Conservation (phyloP, 179 eudicot species). For the Patellifolia procumbens region DNA sequence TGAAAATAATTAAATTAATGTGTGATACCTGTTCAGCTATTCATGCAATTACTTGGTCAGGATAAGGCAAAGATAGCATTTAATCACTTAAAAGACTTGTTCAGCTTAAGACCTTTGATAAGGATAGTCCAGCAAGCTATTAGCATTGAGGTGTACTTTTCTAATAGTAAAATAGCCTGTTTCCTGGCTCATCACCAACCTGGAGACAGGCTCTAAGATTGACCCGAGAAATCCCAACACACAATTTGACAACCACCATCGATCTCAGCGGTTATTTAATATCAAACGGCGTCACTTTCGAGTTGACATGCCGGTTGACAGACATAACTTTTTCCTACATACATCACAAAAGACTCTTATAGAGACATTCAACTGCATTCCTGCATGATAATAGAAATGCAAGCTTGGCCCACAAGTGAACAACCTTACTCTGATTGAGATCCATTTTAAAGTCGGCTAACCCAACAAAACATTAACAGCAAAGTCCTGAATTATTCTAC, state of each 20-base stretch:
- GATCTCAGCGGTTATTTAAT: too few species aligned
- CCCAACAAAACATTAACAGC: background rate
- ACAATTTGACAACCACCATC: background rate
- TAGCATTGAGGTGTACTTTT: constrained; percentile 6
- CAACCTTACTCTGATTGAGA: background rate
- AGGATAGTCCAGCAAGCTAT: background rate
- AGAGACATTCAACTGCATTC: constrained; percentile 7
- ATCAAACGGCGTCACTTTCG: background rate
- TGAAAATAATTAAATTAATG: background rate
- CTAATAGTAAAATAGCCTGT: background rate
- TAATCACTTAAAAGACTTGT: background rate
- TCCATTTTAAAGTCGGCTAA: background rate
- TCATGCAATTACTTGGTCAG: background rate
- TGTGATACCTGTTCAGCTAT: background rate
- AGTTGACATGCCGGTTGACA: background rate
- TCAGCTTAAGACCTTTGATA: background rate
- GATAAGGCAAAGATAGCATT: background rate
- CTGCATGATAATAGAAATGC: constrained; percentile 14
- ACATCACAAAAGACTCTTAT: background rate
- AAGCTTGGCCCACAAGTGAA: constrained; percentile 1
- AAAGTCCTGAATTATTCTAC: background rate
- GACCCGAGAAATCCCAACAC: background rate
- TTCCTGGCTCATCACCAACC: constrained; percentile 17
- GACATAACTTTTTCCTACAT: background rate
- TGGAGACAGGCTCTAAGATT: constrained; percentile 10